phyloP scores from a whole-genome alignment of 805 yeast genomes.

The Ogataea nakhonphanomensis region DNA sequence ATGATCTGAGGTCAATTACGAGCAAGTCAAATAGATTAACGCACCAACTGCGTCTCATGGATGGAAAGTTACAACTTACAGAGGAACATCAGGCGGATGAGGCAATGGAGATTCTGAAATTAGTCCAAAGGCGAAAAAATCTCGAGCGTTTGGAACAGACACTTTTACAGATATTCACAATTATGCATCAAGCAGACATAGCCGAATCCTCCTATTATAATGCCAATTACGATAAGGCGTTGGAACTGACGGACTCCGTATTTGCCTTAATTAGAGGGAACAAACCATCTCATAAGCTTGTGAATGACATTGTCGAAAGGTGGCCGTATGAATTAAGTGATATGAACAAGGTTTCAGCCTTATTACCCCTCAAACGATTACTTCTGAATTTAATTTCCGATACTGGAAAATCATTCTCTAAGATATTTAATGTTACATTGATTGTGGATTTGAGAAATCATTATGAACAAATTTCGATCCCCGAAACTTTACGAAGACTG shows the following conservation, averaged over 20 bases:
- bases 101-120: conserved; percentile 49
- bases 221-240: conserved; percentile 49
- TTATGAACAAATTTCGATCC: conserved; percentile 43
- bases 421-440: conserved; percentile 52
- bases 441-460: conserved; percentile 60
- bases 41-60: conserved; percentile 43
- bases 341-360: conserved; percentile 46
- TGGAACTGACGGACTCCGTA: conserved; percentile 54
- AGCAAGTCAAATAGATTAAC: conserved; percentile 51
- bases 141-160: conserved; percentile 62
- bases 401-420: conserved; percentile 66
- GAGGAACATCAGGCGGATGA: conserved; percentile 47
- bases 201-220: conserved; percentile 45
- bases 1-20: conserved; percentile 67
- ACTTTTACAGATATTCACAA: conserved; percentile 49
- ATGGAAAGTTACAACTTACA: conserved; percentile 40
- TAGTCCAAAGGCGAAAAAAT: conserved; percentile 52
- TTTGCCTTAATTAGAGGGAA: conserved; percentile 61
- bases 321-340: conserved; percentile 47
- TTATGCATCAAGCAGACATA: conserved; percentile 43
- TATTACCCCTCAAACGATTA: conserved; percentile 47
- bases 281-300: conserved; percentile 26
- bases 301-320: conserved; percentile 29
- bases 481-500: conserved; percentile 52
- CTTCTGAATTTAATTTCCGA: conserved; percentile 54